Percentiles rank a stretch among this genome's conserved stretches.
phyloP scores from a whole-genome alignment of 768 basidiomycete species.

The Calocera viscosa region DNA sequence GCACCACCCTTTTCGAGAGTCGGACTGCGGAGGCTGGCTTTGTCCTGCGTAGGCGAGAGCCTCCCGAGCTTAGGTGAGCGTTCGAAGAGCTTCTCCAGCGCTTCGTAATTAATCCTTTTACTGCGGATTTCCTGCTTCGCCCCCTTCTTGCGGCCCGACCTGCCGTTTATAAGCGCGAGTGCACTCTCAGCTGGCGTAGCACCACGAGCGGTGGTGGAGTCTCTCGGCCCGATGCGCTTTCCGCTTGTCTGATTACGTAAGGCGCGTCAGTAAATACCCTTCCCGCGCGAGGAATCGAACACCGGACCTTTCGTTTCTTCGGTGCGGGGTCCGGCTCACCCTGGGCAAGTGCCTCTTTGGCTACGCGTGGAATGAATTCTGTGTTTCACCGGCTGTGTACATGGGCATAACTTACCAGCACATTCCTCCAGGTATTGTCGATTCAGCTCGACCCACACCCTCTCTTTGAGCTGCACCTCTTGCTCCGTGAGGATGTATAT shows the following conservation, averaged over 20 bases:
- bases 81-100: conserved; percentile 62
- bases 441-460: conserved; percentile 90
- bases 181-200: conserved; percentile 66
- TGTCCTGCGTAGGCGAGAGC: conserved; percentile 8
- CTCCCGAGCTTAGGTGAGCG: background rate
- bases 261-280: background rate
- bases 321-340: conserved; percentile 25
- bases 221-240: conserved; percentile 51
- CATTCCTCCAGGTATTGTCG: conserved; percentile 79
- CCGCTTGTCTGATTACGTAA: conserved; percentile 40
- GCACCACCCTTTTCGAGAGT: background rate
- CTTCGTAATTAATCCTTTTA: conserved; percentile 88
- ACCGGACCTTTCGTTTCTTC: conserved; percentile 70
- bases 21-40: conserved; percentile 8
- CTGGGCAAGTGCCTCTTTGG: conserved; percentile 48
- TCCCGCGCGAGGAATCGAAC: conserved; percentile 24
- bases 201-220: conserved; percentile 57
- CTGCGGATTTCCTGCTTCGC: conserved; percentile 77
- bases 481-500: conserved; percentile 57
- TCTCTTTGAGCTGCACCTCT: conserved; percentile 75
- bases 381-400: conserved; percentile 23
- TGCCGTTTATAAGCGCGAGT: background rate
- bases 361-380: conserved; percentile 41
- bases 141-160: conserved; percentile 36
- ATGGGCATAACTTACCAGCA: conserved; percentile 45